phyloP scores from a whole-genome alignment of 2,329 filamentous ascomycete species.

The Pseudogymnoascus sp. region DNA sequence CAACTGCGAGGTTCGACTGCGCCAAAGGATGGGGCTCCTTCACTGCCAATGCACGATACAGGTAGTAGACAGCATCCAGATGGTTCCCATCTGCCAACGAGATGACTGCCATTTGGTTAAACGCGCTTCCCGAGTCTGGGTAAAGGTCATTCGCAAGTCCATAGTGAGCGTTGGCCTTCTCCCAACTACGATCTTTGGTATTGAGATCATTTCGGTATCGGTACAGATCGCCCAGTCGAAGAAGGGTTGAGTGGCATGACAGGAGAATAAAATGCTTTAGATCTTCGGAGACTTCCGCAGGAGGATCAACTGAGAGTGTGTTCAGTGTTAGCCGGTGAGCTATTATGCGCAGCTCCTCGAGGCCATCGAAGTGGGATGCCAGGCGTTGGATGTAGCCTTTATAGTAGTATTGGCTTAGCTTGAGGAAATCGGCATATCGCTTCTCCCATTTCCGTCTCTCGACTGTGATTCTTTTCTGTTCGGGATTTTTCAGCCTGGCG shows the following conservation, averaged over 20 bases:
- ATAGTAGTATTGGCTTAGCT: slow-evolving; percentile 83
- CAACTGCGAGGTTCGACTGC: slow-evolving; percentile 66
- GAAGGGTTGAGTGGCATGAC: slow-evolving; percentile 75
- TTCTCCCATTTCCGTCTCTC: slow-evolving; percentile 72
- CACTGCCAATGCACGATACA: slow-evolving; percentile 75
- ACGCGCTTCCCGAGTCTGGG: slow-evolving; percentile 70
- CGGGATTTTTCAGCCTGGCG: slow-evolving; percentile 42
- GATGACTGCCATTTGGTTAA: slow-evolving; percentile 87
- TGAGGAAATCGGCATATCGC: slow-evolving; percentile 76
- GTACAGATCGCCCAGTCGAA: slow-evolving; percentile 82
- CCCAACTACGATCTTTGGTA: slow-evolving; percentile 64
- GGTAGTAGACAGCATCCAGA: slow-evolving; percentile 78
- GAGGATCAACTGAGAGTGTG: slow-evolving; percentile 22
- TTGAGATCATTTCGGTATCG: slow-evolving; percentile 74
- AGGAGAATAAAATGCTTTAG: slow-evolving; percentile 46
- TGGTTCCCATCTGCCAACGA: slow-evolving; percentile 70
- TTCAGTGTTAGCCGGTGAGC: slow-evolving; percentile 25
- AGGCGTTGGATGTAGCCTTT: slow-evolving; percentile 74
- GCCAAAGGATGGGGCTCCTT: slow-evolving; percentile 68
- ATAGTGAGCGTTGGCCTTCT: slow-evolving; percentile 77
- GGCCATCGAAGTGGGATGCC: slow-evolving; percentile 46
- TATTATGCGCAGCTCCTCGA: slow-evolving; percentile 26
- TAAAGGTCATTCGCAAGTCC: slow-evolving; percentile 69
- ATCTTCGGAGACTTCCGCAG: slow-evolving; percentile 19
- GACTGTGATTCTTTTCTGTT: slow-evolving; percentile 42